These are phyloP conservation scores for Globisporangium perplexum DNA, from an alignment of 352 stramenopile genomes.

Conservation along the genomic window DNA sequence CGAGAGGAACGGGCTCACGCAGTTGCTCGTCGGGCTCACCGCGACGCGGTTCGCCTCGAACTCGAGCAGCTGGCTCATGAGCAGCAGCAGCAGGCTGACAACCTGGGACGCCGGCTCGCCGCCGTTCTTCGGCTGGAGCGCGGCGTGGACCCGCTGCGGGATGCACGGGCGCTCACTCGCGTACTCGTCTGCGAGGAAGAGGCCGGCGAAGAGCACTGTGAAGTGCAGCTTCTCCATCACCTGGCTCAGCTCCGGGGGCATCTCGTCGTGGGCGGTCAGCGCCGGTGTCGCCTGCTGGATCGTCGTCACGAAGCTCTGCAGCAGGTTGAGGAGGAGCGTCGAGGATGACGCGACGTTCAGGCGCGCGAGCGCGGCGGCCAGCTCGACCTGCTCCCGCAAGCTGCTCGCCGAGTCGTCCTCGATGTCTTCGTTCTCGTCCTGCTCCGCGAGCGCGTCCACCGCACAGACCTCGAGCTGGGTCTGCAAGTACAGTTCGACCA, in stretches of 20 bases:
- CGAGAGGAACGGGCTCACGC: slow-evolving; percentile 75
- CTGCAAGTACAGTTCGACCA: slow-evolving; percentile 75
- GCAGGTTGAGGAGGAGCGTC: slow-evolving; percentile 45
- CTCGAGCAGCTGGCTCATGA: slow-evolving; percentile 68
- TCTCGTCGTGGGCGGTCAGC: slow-evolving; percentile 41
- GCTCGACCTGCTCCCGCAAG: slow-evolving; percentile 59
- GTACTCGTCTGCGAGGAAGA: slow-evolving; percentile 80
- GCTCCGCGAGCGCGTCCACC: slow-evolving; percentile 55
- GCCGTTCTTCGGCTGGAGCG: slow-evolving; percentile 16
- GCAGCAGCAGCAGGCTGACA: slow-evolving; percentile 54
- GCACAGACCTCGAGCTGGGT: slow-evolving; percentile 64
- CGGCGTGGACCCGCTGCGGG: slow-evolving; percentile 44
- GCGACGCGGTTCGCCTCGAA: slow-evolving; percentile 60
- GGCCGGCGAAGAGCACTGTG: slow-evolving; percentile 59
- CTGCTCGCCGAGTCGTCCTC: slow-evolving; percentile 70
- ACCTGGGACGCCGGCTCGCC: slow-evolving; percentile 22
- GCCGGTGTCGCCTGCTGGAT: slow-evolving; percentile 40
- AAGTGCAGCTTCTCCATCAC: slow-evolving; percentile 81
- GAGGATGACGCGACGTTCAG: slow-evolving; percentile 54
- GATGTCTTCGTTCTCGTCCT: slow-evolving; percentile 82
- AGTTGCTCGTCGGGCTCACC: slow-evolving; percentile 42
- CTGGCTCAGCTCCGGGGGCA: slow-evolving; percentile 52
- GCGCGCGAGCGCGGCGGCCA: slow-evolving; percentile 60
- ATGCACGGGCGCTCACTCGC: slow-evolving; percentile 67
- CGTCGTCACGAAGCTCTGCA: slow-evolving; percentile 49